Conservation (phyloP, 2,329 filamentous ascomycete species). For the Fulvia fulva region DNA sequence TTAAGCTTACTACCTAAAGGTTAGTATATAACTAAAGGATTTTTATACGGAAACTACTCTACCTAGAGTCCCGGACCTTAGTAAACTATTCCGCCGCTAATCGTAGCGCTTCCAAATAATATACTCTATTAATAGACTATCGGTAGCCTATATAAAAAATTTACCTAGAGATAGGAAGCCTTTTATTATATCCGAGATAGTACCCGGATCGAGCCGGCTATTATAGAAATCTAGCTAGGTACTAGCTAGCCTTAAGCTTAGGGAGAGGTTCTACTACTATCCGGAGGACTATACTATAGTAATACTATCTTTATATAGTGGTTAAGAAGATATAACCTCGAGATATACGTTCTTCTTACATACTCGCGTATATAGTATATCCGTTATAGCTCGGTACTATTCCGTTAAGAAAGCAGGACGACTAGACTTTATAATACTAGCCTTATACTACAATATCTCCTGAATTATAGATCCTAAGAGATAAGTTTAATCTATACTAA, state of each 20-base stretch:
- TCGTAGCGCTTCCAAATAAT: neutral
- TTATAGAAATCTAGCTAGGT: neutral
- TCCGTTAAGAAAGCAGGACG: neutral
- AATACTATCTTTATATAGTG: neutral
- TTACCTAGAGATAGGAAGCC: neutral
- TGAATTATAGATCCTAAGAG: neutral
- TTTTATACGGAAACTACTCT: neutral
- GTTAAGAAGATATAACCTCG: neutral
- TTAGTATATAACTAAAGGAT: neutral
- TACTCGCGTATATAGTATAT: neutral
- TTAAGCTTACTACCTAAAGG: neutral
- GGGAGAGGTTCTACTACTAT: neutral
- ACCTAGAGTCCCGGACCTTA: neutral
- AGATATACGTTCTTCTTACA: neutral
- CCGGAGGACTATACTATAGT: neutral
- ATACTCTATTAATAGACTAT: neutral
- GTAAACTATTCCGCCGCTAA: neutral
- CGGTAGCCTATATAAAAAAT: neutral
- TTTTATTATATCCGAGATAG: neutral
- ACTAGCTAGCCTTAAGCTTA: neutral
- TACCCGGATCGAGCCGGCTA: neutral
- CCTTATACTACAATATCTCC: neutral
- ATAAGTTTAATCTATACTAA: neutral
- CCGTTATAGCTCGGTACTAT: neutral
- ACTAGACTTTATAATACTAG: neutral